Evolutionary conservation across 176 grass and related monocot genomes (phyloP).

Genomic region (Carex littledalei): DNA sequence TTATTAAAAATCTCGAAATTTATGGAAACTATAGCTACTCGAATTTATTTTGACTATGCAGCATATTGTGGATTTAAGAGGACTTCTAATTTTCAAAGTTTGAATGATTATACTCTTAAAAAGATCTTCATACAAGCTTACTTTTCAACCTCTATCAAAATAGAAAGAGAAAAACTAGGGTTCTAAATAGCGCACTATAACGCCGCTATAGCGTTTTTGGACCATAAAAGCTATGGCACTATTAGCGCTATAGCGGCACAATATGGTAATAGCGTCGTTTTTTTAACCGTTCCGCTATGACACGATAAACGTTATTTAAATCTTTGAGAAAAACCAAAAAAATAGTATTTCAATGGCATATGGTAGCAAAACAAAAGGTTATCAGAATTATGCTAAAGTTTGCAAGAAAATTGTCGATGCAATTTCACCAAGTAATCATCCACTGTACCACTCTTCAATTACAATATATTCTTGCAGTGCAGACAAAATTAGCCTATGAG

Average conservation of each 20-base stretch:
- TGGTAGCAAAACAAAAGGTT: neutral
- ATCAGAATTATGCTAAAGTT: neutral
- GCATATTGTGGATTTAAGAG: neutral
- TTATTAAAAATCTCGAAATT: neutral
- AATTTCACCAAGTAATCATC: neutral
- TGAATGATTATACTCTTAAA: neutral
- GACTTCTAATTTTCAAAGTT: neutral
- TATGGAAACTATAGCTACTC: neutral
- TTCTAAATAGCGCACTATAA: too few relatives aligned
- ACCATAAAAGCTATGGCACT: too few relatives aligned
- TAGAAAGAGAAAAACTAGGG: too few relatives aligned
- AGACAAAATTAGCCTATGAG: neutral
- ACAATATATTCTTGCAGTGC: neutral
- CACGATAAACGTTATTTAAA: too few relatives aligned
- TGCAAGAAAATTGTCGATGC: neutral
- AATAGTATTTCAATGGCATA: neutral
- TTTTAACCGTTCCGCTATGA: too few relatives aligned
- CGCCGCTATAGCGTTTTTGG: too few relatives aligned
- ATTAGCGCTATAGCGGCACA: too few relatives aligned
- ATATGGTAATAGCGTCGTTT: too few relatives aligned
- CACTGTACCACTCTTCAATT: neutral
- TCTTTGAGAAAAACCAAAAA: too few relatives aligned
- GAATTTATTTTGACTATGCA: neutral
- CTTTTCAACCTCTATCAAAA: too few relatives aligned
- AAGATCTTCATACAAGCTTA: too few relatives aligned